These are phyloP conservation scores for Albifimbria verrucaria DNA, from an alignment of 2,329 filamentous ascomycete genomes.

Conservation along the genomic window DNA sequence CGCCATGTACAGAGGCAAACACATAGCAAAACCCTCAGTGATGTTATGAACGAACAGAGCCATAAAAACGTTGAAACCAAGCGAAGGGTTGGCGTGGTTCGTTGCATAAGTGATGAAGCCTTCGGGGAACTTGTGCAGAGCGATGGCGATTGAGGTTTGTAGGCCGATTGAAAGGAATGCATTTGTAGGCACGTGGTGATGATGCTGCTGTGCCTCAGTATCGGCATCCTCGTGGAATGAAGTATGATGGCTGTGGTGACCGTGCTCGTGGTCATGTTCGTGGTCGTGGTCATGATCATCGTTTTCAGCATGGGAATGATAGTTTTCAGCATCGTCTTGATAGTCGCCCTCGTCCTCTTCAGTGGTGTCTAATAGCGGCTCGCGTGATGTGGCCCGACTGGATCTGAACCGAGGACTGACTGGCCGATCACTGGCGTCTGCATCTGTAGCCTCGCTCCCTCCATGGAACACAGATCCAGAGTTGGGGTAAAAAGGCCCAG, in stretches of 20 bases:
- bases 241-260: slow-evolving; percentile 14
- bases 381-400: slow-evolving; percentile 37
- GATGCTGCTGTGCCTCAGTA: slow-evolving; percentile 60
- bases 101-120: slow-evolving; percentile 91
- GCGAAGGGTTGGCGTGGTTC: slow-evolving; percentile 86
- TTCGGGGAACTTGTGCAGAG: slow-evolving; percentile 91
- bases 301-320: background rate
- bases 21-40: slow-evolving; percentile 93
- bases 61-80: slow-evolving; percentile 91
- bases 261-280: slow-evolving; percentile 5
- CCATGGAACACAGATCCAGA: slow-evolving; percentile 21
- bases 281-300: slow-evolving; percentile 17
- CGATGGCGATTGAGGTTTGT: slow-evolving; percentile 92
- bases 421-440: slow-evolving; percentile 21
- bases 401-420: slow-evolving; percentile 31
- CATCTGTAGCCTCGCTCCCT: slow-evolving; percentile 22
- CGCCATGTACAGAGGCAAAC: slow-evolving; percentile 87
- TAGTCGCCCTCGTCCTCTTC: slow-evolving; percentile 15
- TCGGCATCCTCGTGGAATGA: slow-evolving; percentile 37
- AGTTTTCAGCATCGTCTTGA: background rate
- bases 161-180: slow-evolving; percentile 93
- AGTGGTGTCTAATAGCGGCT: slow-evolving; percentile 26
- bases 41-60: slow-evolving; percentile 98
- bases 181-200: slow-evolving; percentile 94
- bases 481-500: slow-evolving; percentile 27